Evolutionary conservation across 2,329 filamentous ascomycete species (phyloP), one percentile per base, ranked within the genome.

Genomic region (Hypoxylon sp.): DNA sequence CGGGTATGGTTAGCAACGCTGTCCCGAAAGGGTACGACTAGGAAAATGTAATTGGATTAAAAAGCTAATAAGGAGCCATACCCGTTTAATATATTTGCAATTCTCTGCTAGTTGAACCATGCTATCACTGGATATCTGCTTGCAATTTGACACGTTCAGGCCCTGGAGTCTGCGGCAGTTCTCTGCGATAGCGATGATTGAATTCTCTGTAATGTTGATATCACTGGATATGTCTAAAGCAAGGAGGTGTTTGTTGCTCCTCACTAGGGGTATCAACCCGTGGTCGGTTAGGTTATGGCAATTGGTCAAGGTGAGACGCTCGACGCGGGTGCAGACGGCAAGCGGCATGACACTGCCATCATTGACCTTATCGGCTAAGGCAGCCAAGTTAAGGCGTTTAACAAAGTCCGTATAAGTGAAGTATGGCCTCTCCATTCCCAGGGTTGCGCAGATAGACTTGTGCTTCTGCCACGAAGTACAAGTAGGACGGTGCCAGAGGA

Each of bases 401-500:
- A 99, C 92, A 74, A 98, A 92, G 71, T 95, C 91, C 72, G 91
- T 88, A 80, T 99, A 99, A 73, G 90, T 87, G 79, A 98, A 99
- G 80, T 92, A 95, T 72, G 93, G 91, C n/a, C 90, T 82, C 35
- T 87, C 82, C 29, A 90, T 86, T 50, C 88, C 87, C 37, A 98
- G 88, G 1, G 95, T 94, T 64, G 87, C 85, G 76, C 94, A 94
- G 72, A 99, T 96, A 72, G 84, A 91, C 75, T 89, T 85, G 75
- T 98, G 89, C 77, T 94, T 94, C 11, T 86, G 81, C 92, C 93
- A 98, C 74, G 90, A 93, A 75, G 92, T 94, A 82, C 96, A 98
- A 29, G 93, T 90, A 1, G 96, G 96, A 42, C 96, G 88, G 80
- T 98, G 94, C 96, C 96, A 99, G 21, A 99, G 86, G 72, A 97